phyloP scores from a whole-genome alignment of 371 early-diverging fungal species.

The Apophysomyces sp. region DNA sequence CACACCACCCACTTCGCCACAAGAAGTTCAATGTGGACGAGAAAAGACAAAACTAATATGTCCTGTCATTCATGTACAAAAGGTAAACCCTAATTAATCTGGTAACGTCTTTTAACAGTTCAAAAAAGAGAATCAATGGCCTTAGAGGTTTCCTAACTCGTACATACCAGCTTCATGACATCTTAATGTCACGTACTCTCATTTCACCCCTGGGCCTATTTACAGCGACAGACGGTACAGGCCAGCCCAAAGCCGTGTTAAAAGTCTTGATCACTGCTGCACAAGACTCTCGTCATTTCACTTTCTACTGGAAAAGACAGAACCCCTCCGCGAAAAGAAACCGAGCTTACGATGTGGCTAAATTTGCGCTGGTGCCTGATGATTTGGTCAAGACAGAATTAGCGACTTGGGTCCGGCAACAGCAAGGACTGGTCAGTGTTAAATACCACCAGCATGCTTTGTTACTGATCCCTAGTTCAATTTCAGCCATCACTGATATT shows the following conservation, averaged over 20 bases:
- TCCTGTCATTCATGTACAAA: slow-evolving; percentile 18
- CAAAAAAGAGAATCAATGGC: slow-evolving; percentile 16
- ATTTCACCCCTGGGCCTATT: slow-evolving; percentile 15
- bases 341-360: slow-evolving; percentile 5
- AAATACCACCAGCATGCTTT: neutral
- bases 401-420: slow-evolving; percentile 10
- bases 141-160: slow-evolving; percentile 20
- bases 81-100: slow-evolving; percentile 7
- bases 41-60: neutral
- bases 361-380: slow-evolving; percentile 9
- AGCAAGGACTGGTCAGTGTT: slow-evolving; percentile 8
- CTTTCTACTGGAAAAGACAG: slow-evolving; percentile 11
- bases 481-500: slow-evolving; percentile 12
- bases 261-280: slow-evolving; percentile 10
- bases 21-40: too few relatives aligned
- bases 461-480: neutral
- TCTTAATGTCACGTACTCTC: slow-evolving; percentile 17
- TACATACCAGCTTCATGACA: slow-evolving; percentile 20
- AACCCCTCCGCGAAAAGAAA: neutral
- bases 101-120: neutral
- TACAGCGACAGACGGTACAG: slow-evolving; percentile 16
- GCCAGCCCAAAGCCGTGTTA: slow-evolving; percentile 18
- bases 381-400: slow-evolving; percentile 8
- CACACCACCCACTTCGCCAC: slow-evolving; percentile 12
- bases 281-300: neutral